Conservation (phyloP, 2,329 filamentous ascomycete species). For the Peltaster fructicola region DNA sequence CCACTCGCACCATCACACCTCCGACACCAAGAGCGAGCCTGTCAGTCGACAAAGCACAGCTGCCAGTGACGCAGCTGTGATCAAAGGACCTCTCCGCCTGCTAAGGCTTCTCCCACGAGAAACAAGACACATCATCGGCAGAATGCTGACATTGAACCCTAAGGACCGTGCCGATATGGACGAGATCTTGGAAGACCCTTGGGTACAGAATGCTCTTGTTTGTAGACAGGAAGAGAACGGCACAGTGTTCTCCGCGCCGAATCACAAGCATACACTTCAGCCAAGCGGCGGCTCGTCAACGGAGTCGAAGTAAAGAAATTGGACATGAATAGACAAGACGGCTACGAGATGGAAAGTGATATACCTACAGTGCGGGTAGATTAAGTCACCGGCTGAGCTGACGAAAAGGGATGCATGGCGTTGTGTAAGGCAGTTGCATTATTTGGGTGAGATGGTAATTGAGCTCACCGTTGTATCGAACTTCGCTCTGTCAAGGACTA, state of each 20-base stretch:
- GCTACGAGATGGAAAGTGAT: too few species aligned
- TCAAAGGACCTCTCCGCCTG: slow-evolving; percentile 84
- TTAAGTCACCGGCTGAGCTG: too few species aligned
- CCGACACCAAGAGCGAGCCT: slow-evolving; percentile 20
- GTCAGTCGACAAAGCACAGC: slow-evolving; percentile 8
- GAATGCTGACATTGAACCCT: slow-evolving; percentile 83
- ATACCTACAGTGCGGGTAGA: too few species aligned
- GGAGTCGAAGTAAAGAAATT: slow-evolving; percentile 9
- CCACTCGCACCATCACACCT: slow-evolving; percentile 19
- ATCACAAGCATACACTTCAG: slow-evolving; percentile 63
- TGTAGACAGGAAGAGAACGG: slow-evolving; percentile 66
- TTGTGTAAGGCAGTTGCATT: too few species aligned
- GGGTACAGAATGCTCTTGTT: slow-evolving; percentile 71
- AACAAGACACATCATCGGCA: slow-evolving; percentile 71
- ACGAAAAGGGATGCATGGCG: too few species aligned
- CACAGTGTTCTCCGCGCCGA: slow-evolving; percentile 50
- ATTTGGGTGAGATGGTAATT: too few species aligned
- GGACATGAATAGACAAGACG: too few species aligned
- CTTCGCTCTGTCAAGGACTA: too few species aligned
- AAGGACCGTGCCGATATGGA: slow-evolving; percentile 66
- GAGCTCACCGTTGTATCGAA: too few species aligned
- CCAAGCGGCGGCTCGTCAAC: slow-evolving; percentile 16
- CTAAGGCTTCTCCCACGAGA: slow-evolving; percentile 75
- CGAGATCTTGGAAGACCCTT: slow-evolving; percentile 74
- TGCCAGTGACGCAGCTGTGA: slow-evolving; percentile 30